These are phyloP conservation scores for Tagetes patula DNA, from an alignment of 129 eudicot species.

Conservation along the genomic window DNA sequence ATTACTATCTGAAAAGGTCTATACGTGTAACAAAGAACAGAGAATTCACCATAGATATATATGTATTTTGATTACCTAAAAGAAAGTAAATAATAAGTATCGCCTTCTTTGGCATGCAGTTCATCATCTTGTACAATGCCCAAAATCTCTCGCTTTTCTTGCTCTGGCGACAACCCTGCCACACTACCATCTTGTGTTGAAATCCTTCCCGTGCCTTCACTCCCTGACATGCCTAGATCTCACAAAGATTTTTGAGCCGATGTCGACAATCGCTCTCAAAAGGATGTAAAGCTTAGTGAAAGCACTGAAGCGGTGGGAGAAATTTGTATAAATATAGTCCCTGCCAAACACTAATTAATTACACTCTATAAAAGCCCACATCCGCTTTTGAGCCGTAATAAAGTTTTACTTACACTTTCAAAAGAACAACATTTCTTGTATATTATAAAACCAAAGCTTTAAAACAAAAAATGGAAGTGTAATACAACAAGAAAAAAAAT, in stretches of 20 bases:
- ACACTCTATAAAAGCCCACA: slow-evolving; percentile 20
- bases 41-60: slow-evolving; percentile 13
- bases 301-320: slow-evolving; percentile 4
- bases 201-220: slow-evolving; percentile 17
- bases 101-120: slow-evolving; percentile 73
- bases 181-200: slow-evolving; percentile 20
- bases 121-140: slow-evolving; percentile 52
- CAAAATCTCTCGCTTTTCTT: slow-evolving; percentile 52
- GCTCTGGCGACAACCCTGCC: slow-evolving; percentile 60
- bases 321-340: slow-evolving; percentile 9
- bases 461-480: neutral
- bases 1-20: slow-evolving; percentile 18
- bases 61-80: slow-evolving; percentile 42
- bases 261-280: slow-evolving; percentile 22
- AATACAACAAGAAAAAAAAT: slow-evolving; percentile 3
- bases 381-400: slow-evolving; percentile 7
- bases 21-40: slow-evolving; percentile 12
- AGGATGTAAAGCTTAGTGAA: slow-evolving; percentile 15
- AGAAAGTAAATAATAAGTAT: slow-evolving; percentile 64
- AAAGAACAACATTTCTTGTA: slow-evolving; percentile 14
- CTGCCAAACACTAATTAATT: slow-evolving; percentile 10
- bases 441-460: neutral
- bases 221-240: slow-evolving; percentile 23
- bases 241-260: slow-evolving; percentile 26
- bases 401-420: neutral